These are phyloP conservation scores for Phytophthora foliorum DNA, from an alignment of 352 stramenopile genomes.

Conservation along the genomic window DNA sequence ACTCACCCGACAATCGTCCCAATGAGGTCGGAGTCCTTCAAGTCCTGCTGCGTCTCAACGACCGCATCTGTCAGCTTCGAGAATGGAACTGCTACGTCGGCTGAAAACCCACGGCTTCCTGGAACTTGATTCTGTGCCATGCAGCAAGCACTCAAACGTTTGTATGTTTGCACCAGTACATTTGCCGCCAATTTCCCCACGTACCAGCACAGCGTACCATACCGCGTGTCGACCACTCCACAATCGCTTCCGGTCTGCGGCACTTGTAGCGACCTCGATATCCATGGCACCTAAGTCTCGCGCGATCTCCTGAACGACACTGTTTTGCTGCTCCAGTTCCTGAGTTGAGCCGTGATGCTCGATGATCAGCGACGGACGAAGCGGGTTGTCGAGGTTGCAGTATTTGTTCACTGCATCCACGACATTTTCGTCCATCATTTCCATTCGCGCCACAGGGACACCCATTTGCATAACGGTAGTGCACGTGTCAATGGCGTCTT, in stretches of 20 bases:
- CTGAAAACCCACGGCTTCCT: conserved; percentile 85
- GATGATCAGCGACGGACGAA: conserved; percentile 94
- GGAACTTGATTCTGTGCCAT: conserved; percentile 61
- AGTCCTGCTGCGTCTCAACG: conserved; percentile 90
- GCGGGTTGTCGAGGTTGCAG: conserved; percentile 71
- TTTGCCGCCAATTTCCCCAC: conserved; percentile 3
- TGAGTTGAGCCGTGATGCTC: conserved; percentile 88
- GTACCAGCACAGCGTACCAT: conserved; percentile 79
- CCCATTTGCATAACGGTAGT: conserved; percentile 84
- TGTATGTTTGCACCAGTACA: not conserved
- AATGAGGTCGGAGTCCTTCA: conserved; percentile 86
- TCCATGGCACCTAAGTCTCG: conserved; percentile 77
- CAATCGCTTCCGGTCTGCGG: conserved; percentile 77
- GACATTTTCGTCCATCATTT: conserved; percentile 82
- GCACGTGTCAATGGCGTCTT: conserved; percentile 80
- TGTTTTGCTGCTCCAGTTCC: conserved; percentile 88
- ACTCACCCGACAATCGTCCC: conserved; percentile 91
- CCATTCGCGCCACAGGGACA: conserved; percentile 85
- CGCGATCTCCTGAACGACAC: conserved; percentile 82
- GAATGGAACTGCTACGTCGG: conserved; percentile 97
- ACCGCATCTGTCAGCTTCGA: conserved; percentile 94
- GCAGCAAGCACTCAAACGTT: not conserved
- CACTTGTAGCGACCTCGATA: conserved; percentile 72
- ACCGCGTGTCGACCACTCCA: conserved; percentile 84
- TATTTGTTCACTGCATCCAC: conserved; percentile 82